Percentiles rank a stretch among this genome's conserved stretches.
These are phyloP conservation scores for Suillus variegatus DNA, from an alignment of 768 basidiomycete genomes.

Conservation along the genomic window DNA sequence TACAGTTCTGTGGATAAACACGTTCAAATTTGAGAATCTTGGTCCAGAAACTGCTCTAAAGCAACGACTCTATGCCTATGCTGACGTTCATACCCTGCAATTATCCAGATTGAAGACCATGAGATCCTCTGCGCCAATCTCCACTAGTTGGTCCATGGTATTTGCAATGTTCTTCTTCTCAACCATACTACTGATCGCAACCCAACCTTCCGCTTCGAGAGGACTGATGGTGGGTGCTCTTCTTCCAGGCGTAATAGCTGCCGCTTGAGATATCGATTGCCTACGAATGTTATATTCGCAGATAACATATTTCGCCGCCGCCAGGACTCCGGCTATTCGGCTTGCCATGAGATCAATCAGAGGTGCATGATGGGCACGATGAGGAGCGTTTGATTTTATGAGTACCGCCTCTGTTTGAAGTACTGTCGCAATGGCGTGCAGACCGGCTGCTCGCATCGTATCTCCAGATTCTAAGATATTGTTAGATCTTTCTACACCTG, in stretches of 20 bases:
- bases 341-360: slow-evolving; percentile 71
- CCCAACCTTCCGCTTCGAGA: slow-evolving; percentile 84
- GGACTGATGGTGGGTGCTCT: slow-evolving; percentile 86
- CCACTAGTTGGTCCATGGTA: slow-evolving; percentile 86
- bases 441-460: slow-evolving; percentile 97
- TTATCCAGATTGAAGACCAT: slow-evolving; percentile 90
- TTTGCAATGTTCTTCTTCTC: slow-evolving; percentile 77
- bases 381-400: slow-evolving; percentile 73
- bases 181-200: slow-evolving; percentile 91
- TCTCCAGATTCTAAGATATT: slow-evolving; percentile 87
- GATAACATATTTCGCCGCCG: slow-evolving; percentile 82
- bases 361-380: slow-evolving; percentile 60
- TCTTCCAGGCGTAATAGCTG: slow-evolving; percentile 81
- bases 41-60: background rate
- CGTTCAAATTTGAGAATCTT: background rate
- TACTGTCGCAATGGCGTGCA: slow-evolving; percentile 90
- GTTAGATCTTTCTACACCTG: background rate
- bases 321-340: slow-evolving; percentile 91
- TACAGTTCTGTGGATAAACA: background rate
- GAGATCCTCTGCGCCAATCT: slow-evolving; percentile 87
- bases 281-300: slow-evolving; percentile 93
- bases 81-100: slow-evolving; percentile 70
- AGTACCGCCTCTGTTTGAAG: slow-evolving; percentile 89
- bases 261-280: slow-evolving; percentile 58
- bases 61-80: background rate